Conservation (phyloP, 352 stramenopile genomes). For the Poterioochromonas sp. region DNA sequence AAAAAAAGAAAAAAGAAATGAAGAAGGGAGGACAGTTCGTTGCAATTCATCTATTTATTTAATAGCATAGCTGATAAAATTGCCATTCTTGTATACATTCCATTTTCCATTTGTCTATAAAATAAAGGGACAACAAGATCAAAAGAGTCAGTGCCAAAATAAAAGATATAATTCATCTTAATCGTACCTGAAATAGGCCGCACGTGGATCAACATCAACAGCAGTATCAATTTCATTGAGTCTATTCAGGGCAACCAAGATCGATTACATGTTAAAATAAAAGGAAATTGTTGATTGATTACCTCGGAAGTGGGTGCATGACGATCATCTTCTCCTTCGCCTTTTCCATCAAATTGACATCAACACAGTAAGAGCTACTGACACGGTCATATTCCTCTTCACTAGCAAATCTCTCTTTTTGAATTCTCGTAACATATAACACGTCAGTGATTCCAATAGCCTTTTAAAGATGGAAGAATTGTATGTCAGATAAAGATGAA, state of each 20-base stretch:
- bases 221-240: conserved; percentile 92
- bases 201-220: conserved; percentile 85
- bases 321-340: conserved; percentile 85
- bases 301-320: conserved; percentile 90
- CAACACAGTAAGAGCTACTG: conserved; percentile 73
- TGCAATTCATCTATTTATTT: no score
- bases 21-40: no score
- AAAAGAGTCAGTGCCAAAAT: background rate
- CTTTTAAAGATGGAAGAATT: no score
- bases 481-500: no score
- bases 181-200: conserved; percentile 94
- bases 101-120: conserved; percentile 68
- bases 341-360: conserved; percentile 53
- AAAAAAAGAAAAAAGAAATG: no score
- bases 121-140: background rate
- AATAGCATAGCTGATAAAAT: no score
- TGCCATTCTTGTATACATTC: conserved; percentile 98
- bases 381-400: conserved; percentile 84
- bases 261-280: background rate
- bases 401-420: conserved; percentile 90
- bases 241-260: conserved; percentile 39
- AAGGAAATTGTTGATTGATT: background rate
- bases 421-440: conserved; percentile 95
- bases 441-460: conserved; percentile 84
- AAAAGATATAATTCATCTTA: conserved; percentile 43